A percentile compares a stretch with the other conserved stretches of the same genome.
phyloP scores from a whole-genome alignment of 1,139 yeast species.

The Yamadazyma songkhlaensis region DNA sequence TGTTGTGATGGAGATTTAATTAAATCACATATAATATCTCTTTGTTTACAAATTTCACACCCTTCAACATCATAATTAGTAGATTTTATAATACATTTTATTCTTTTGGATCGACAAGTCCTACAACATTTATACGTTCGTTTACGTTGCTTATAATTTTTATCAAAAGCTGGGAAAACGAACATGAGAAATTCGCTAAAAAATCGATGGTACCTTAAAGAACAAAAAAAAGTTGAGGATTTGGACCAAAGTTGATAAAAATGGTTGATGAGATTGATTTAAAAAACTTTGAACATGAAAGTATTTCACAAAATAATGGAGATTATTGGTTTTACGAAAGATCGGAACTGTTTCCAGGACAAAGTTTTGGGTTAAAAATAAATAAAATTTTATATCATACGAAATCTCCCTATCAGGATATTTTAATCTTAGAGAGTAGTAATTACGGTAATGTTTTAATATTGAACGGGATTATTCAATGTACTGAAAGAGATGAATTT shows the following conservation, averaged over 20 bases:
- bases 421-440: conserved; percentile 69
- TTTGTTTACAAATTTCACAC: conserved; percentile 31
- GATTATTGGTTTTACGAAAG: conserved; percentile 44
- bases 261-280: conserved; percentile 11
- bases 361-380: conserved; percentile 39
- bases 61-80: conserved; percentile 34
- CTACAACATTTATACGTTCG: conserved; percentile 54
- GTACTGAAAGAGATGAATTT: conserved; percentile 86
- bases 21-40: conserved; percentile 8
- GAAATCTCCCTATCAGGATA: conserved; percentile 39
- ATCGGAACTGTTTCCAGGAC: conserved; percentile 42
- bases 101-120: conserved; percentile 44
- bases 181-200: conserved; percentile 27
- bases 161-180: conserved; percentile 60
- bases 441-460: conserved; percentile 84
- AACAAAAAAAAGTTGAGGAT: not conserved
- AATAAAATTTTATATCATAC: conserved; percentile 34
- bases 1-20: not conserved
- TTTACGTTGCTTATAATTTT: conserved; percentile 50
- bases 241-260: not conserved
- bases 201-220: not conserved
- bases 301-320: conserved; percentile 24
- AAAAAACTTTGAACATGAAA: conserved; percentile 22
- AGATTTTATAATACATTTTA: conserved; percentile 34
- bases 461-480: conserved; percentile 83